Evolutionary conservation across 345 rosid species (phyloP), one percentile per base, ranked within the genome.

Genomic region (Populus pruinosa): DNA sequence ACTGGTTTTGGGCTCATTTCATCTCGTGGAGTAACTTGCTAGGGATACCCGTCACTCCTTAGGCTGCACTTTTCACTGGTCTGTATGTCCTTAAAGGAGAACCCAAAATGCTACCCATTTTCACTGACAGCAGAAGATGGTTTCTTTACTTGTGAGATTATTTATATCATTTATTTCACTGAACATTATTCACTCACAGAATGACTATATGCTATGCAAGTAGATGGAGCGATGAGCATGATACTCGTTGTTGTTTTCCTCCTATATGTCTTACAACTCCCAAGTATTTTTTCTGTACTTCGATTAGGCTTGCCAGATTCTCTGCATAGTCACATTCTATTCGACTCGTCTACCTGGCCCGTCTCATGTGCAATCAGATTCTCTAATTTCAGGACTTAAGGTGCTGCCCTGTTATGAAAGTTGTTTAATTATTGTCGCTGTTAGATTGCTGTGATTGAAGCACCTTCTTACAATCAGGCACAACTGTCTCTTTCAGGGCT

Each of bases 301-400:
- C 20, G 70, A 49, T 39, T 21, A 71, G 69, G 91, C 88, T 80
- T 96, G 91, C 74, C 99, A 96, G 82, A 23, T 81, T 73, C 98
- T 92, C 80, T 93, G 99, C 25, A 85, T 93, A 76, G 73, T 93
- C 76, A 88, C 99, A 72, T 96, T 96, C 87, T 96, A 91, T 79
- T 88, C 99, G 7, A 96, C 99, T 59, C 97, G 90, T 83, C 98
- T 93, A 82, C 98, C 98, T 23, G 98, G 97, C 75, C 98, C 98
- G 20, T 41, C 6, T 13, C 0, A 10, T 33, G 3, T 67, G 65
- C 64, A 2, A 4, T 5, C 55, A 14, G n/a, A 16, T 67, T 53
- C 53, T 16, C 25, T 67, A 36, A 25, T 55, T 76, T 68, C 20
- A 2, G 14, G 71, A 43, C 23, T 25, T 18, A 0, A 25, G 27